A percentile compares a stretch with the other conserved stretches of the same genome.
phyloP scores from a whole-genome alignment of 208 protist genomes.

The Trypanosoma mega region DNA sequence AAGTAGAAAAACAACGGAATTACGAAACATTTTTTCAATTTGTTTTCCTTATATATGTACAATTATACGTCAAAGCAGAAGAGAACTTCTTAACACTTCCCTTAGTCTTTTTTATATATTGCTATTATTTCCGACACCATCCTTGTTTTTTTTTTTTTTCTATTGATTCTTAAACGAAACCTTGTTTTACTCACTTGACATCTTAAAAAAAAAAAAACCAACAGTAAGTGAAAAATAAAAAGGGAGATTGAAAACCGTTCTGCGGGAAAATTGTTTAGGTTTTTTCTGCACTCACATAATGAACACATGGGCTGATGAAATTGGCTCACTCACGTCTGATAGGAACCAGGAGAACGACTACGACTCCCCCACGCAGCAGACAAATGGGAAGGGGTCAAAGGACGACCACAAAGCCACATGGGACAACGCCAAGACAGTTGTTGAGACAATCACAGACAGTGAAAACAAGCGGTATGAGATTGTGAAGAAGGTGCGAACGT shows the following conservation, averaged over 20 bases:
- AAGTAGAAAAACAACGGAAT: no score
- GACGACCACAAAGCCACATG: slow-evolving; percentile 47
- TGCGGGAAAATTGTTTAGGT: no score
- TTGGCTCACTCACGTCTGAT: slow-evolving; percentile 32
- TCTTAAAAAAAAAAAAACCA: slow-evolving; percentile 7
- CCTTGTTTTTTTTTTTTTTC: slow-evolving; percentile 2
- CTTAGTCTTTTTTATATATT: no score
- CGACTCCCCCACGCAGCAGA: background rate
- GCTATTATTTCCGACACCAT: background rate
- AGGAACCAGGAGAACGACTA: slow-evolving; percentile 2
- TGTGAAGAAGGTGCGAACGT: slow-evolving; percentile 62
- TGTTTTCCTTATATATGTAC: no score
- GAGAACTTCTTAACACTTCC: no score
- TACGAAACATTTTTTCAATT: no score
- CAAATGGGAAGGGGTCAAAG: slow-evolving; percentile 27
- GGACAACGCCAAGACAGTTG: slow-evolving; percentile 48
- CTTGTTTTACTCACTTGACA: background rate
- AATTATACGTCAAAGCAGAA: no score
- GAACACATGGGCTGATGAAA: slow-evolving; percentile 49
- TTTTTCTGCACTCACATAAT: slow-evolving; percentile 18
- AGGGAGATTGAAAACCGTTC: slow-evolving; percentile 8
- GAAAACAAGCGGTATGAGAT: slow-evolving; percentile 65
- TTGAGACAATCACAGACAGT: slow-evolving; percentile 40
- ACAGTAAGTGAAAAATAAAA: slow-evolving; percentile 10
- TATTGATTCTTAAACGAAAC: slow-evolving; percentile 12